Percentiles rank a stretch among this genome's conserved stretches.
These are phyloP conservation scores for Limnomonas spitsbergensis DNA, from an alignment of 139 green algal genomes.

Conservation along the genomic window DNA sequence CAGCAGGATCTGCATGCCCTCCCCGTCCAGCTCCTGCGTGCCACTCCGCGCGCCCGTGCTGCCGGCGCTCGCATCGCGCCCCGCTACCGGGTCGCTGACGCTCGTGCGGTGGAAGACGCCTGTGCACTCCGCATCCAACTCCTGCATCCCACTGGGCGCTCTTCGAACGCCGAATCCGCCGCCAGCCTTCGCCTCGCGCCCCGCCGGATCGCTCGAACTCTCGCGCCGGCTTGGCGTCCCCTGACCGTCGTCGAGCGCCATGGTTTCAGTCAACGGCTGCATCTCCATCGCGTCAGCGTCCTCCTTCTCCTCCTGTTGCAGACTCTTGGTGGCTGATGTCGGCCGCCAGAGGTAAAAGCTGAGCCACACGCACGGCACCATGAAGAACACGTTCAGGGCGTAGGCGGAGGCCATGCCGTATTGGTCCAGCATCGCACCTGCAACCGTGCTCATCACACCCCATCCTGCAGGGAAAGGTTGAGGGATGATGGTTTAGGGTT, in stretches of 20 bases:
- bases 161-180: background rate
- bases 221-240: background rate
- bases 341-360: background rate
- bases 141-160: background rate
- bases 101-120: too few relatives aligned
- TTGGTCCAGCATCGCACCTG: background rate
- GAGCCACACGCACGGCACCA: background rate
- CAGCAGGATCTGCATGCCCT: background rate
- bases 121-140: background rate
- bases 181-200: background rate
- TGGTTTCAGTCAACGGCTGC: too few relatives aligned
- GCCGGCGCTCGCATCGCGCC: too few relatives aligned
- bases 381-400: background rate
- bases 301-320: background rate
- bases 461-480: background rate
- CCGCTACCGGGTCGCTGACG: too few relatives aligned
- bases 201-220: background rate
- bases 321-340: too few relatives aligned
- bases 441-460: slow-evolving; percentile 4
- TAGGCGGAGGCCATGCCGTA: slow-evolving; percentile 7
- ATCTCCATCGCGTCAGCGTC: too few relatives aligned
- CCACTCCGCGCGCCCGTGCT: background rate
- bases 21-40: background rate
- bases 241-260: too few relatives aligned
- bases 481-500: too few relatives aligned